Evolutionary conservation across 2,329 filamentous ascomycete species (phyloP).

Genomic region (Alternaria brassicicola): DNA sequence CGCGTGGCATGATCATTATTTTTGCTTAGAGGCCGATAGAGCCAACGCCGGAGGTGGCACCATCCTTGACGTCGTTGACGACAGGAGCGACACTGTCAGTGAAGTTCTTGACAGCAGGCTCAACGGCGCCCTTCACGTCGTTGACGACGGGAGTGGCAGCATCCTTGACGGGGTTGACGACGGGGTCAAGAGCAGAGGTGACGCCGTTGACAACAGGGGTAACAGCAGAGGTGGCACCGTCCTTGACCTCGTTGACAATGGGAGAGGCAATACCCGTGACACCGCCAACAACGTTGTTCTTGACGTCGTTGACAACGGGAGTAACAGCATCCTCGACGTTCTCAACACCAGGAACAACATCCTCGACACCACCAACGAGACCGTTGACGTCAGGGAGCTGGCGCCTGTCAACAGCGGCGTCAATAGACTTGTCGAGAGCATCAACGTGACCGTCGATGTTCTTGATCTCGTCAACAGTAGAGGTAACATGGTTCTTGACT

Average conservation of each 20-base stretch:
- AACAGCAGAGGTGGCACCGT: not conserved
- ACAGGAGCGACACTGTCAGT: not conserved
- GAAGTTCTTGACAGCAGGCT: not conserved
- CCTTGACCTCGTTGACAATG: not conserved
- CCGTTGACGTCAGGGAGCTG: not conserved
- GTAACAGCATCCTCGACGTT: not conserved
- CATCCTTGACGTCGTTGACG: not conserved
- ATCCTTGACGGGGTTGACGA: not conserved
- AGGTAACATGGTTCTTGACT: not conserved
- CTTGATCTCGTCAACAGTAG: not conserved
- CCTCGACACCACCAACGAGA: not conserved
- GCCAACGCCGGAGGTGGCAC: not conserved
- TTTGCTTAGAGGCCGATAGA: not conserved
- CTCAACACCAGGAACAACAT: not conserved
- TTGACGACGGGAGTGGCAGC: not conserved
- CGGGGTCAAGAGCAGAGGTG: not conserved
- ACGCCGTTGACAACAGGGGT: not conserved
- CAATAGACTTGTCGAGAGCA: not conserved
- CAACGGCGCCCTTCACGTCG: not conserved
- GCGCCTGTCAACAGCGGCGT: not conserved
- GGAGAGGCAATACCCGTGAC: not conserved
- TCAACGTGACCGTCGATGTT: not conserved
- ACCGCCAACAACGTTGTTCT: not conserved
- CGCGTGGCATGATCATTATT: not conserved
- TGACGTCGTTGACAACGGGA: not conserved